phyloP scores from a whole-genome alignment of 2,329 filamentous ascomycete species.

The Thelonectria discophora region DNA sequence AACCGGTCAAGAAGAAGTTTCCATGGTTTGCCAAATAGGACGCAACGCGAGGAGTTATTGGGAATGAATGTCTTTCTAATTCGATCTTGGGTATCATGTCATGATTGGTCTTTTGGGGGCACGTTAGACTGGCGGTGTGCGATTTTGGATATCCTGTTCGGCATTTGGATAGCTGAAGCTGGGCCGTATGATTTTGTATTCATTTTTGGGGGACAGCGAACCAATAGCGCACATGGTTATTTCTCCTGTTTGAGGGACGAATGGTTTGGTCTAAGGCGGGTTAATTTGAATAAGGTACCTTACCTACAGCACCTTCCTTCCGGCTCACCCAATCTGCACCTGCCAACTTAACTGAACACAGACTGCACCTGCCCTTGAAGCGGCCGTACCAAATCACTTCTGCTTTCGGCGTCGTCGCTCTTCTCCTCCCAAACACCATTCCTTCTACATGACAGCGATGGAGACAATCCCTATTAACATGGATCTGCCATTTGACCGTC shows the following conservation, averaged over 20 bases:
- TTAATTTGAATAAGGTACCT: too few relatives aligned
- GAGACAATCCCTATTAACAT: neutral
- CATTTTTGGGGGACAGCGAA: neutral
- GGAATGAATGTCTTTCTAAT: slow-evolving; percentile 24
- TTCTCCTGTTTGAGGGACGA: neutral
- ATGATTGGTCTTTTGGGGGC: slow-evolving; percentile 23
- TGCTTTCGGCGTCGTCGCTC: neutral
- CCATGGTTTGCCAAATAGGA: slow-evolving; percentile 68
- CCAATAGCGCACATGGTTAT: neutral
- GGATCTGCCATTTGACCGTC: neutral
- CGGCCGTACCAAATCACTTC: neutral
- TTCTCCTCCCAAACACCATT: neutral
- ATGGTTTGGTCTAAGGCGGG: neutral
- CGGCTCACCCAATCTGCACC: neutral
- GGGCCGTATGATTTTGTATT: neutral
- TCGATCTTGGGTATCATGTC: slow-evolving; percentile 17
- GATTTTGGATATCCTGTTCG: slow-evolving; percentile 15
- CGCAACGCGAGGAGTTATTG: slow-evolving; percentile 41
- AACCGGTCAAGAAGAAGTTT: slow-evolving; percentile 70
- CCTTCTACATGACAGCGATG: neutral
- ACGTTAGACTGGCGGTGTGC: slow-evolving; percentile 37
- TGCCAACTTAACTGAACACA: neutral
- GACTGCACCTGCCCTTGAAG: neutral
- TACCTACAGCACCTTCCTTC: neutral
- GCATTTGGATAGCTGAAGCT: slow-evolving; percentile 12